Percentiles rank a stretch among this genome's conserved stretches.
phyloP scores from a whole-genome alignment of 495 filamentous ascomycete species.

The Peziza echinospora region DNA sequence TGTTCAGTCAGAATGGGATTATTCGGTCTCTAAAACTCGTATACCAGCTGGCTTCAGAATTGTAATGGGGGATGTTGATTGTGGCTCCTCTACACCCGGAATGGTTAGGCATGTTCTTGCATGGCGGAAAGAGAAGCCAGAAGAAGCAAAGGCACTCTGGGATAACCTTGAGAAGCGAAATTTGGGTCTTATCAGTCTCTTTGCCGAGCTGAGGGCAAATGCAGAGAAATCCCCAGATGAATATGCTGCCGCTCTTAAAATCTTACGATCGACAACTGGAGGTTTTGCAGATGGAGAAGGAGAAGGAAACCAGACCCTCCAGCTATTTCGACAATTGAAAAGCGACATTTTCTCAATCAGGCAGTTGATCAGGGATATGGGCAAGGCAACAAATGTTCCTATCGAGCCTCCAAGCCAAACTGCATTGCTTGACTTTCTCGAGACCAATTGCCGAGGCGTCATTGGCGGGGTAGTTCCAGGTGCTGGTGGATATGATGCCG shows the following conservation, averaged over 20 bases:
- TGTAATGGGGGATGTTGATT: slow-evolving; percentile 89
- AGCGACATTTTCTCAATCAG: slow-evolving; percentile 23
- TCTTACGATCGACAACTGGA: slow-evolving; percentile 1
- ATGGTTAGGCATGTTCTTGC: slow-evolving; percentile 82
- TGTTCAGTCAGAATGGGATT: slow-evolving; percentile 60
- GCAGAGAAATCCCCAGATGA: slow-evolving; percentile 20
- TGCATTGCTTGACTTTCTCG: slow-evolving; percentile 51
- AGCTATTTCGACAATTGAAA: slow-evolving; percentile 12
- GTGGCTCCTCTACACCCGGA: slow-evolving; percentile 74
- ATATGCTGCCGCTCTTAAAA: slow-evolving; percentile 12
- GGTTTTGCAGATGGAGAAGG: background rate
- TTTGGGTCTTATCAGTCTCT: slow-evolving; percentile 41
- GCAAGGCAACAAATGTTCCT: slow-evolving; percentile 47
- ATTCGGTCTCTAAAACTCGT: slow-evolving; percentile 20
- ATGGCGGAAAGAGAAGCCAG: slow-evolving; percentile 50
- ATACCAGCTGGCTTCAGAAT: slow-evolving; percentile 47
- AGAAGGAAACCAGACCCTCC: slow-evolving; percentile 21
- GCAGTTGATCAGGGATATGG: slow-evolving; percentile 50
- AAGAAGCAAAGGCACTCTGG: slow-evolving; percentile 51
- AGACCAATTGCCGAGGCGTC: slow-evolving; percentile 47
- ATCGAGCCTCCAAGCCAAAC: slow-evolving; percentile 83
- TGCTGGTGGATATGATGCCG: slow-evolving; percentile 83
- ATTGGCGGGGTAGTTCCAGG: slow-evolving; percentile 84
- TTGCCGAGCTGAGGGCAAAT: slow-evolving; percentile 25
- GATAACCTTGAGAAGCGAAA: slow-evolving; percentile 49